Percentiles rank a stretch among this genome's conserved stretches.
Evolutionary conservation across 805 yeast species (phyloP).

Genomic region (Kluyveromyces nonfermentans): DNA sequence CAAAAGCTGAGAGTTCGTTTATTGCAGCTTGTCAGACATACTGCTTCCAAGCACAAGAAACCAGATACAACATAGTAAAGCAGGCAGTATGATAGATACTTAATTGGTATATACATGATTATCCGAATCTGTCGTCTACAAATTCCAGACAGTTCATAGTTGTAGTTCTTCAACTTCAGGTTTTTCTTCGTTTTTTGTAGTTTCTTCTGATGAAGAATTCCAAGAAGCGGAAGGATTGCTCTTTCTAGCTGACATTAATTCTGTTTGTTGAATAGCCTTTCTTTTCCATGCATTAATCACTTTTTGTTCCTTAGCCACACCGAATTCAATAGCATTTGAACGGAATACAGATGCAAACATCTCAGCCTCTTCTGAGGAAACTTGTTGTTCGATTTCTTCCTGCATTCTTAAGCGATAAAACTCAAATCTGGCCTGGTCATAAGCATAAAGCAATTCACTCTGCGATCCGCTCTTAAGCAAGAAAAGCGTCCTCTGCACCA

Average conservation of each 20-base stretch:
- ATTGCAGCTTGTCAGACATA: conserved; percentile 29
- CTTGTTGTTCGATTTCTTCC: conserved; percentile 62
- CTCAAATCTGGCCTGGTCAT: conserved; percentile 79
- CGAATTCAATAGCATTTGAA: conserved; percentile 52
- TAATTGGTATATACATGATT: not conserved
- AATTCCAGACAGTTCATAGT: not conserved
- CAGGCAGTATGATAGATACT: not conserved
- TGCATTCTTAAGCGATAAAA: conserved; percentile 80
- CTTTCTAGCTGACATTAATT: conserved; percentile 41
- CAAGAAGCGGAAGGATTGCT: conserved; percentile 26
- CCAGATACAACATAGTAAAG: not conserved
- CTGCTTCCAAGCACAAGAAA: not conserved
- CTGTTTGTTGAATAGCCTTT: conserved; percentile 58
- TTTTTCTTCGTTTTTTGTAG: conserved; percentile 1
- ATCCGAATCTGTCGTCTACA: not conserved
- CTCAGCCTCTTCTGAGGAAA: conserved; percentile 71
- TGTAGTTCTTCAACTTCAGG: conserved; percentile 4
- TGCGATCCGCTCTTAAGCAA: conserved; percentile 33
- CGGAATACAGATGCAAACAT: conserved; percentile 78
- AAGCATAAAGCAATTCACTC: conserved; percentile 47
- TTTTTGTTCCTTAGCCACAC: conserved; percentile 61
- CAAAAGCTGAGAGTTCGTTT: conserved; percentile 34
- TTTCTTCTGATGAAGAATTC: conserved; percentile 7
- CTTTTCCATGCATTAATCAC: conserved; percentile 64
- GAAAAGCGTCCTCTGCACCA: conserved; percentile 64